phyloP scores from a whole-genome alignment of 108 stramenopile genomes.

The Nitzschia sp. region DNA sequence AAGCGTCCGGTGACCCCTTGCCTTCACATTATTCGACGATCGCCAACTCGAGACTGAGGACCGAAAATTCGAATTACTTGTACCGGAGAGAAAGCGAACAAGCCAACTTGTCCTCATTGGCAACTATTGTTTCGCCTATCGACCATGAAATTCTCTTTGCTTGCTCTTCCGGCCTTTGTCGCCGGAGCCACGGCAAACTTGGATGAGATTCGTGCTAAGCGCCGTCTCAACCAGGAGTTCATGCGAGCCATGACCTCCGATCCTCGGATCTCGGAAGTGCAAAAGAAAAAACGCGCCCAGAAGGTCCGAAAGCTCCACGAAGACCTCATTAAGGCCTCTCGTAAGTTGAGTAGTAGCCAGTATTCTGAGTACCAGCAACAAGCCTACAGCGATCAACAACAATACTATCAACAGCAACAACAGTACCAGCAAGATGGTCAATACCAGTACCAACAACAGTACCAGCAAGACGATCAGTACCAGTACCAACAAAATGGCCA shows the following conservation, averaged over 20 bases:
- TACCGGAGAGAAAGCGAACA: no score
- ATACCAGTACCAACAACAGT: slow-evolving; percentile 6
- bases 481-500: slow-evolving; percentile 18
- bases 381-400: no score
- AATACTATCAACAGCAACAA: background rate
- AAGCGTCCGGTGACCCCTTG: no score
- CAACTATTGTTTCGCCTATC: no score
- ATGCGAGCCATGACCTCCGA: slow-evolving; percentile 25
- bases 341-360: slow-evolving; percentile 7
- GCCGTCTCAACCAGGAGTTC: slow-evolving; percentile 23
- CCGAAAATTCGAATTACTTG: no score
- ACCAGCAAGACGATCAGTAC: slow-evolving; percentile 11
- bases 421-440: background rate
- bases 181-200: background rate
- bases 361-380: background rate
- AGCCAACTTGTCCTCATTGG: no score
- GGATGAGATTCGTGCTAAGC: slow-evolving; percentile 2
- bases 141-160: slow-evolving; percentile 9
- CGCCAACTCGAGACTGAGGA: no score
- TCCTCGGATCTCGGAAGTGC: slow-evolving; percentile 6
- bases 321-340: slow-evolving; percentile 17
- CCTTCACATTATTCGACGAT: no score
- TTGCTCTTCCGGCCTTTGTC: slow-evolving; percentile 3
- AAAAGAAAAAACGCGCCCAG: slow-evolving; percentile 20
- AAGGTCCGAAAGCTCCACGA: slow-evolving; percentile 21